These are phyloP conservation scores for Kazachstania africana DNA, from an alignment of 805 yeast species.

Conservation along the genomic window DNA sequence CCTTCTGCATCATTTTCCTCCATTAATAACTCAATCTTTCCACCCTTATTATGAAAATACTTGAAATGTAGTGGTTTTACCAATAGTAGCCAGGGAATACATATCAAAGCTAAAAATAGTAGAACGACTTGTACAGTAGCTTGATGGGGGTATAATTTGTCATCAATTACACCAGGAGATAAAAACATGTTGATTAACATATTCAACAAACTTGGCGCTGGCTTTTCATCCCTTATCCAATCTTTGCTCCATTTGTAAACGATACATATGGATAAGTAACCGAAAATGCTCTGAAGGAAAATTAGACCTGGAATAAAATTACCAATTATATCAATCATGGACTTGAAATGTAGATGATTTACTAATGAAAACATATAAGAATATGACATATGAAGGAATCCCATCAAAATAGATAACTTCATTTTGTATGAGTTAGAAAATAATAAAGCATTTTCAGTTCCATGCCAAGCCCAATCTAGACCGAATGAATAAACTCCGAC, in stretches of 20 bases:
- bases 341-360: constrained; percentile 45
- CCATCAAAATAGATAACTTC: constrained; percentile 68
- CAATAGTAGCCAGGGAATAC: constrained; percentile 66
- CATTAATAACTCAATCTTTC: constrained; percentile 14
- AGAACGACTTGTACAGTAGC: constrained; percentile 46
- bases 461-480: constrained; percentile 68
- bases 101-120: constrained; percentile 46
- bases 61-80: constrained; percentile 48
- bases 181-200: constrained; percentile 70
- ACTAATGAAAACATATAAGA: constrained; percentile 58
- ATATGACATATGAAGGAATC: constrained; percentile 64
- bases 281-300: constrained; percentile 69
- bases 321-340: constrained; percentile 55
- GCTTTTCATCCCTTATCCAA: constrained; percentile 50
- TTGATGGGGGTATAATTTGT: constrained; percentile 55
- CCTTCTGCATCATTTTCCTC: constrained; percentile 8
- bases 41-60: constrained; percentile 26
- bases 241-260: constrained; percentile 66
- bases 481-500: constrained; percentile 51
- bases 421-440: constrained; percentile 67
- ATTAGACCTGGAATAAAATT: constrained; percentile 63
- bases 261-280: constrained; percentile 54
- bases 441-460: constrained; percentile 58
- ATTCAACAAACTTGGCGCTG: constrained; percentile 63
- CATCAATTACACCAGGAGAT: constrained; percentile 59